These are phyloP conservation scores for Telfairia occidentalis DNA, from an alignment of 331 rosid species.

Conservation along the genomic window DNA sequence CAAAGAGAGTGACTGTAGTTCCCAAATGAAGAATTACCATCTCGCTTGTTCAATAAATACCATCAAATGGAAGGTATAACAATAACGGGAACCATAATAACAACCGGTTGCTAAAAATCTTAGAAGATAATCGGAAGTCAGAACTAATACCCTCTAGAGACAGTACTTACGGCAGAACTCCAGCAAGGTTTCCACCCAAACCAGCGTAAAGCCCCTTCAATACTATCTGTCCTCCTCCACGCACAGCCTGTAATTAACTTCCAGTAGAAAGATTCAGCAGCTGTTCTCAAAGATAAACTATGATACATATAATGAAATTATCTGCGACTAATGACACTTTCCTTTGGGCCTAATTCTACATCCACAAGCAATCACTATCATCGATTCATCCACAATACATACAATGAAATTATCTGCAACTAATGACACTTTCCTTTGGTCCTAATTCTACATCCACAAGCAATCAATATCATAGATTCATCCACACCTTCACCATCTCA, in stretches of 20 bases:
- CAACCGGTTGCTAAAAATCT: neutral
- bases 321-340: neutral
- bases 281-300: neutral
- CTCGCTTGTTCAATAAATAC: neutral
- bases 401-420: neutral
- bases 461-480: neutral
- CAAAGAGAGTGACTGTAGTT: neutral
- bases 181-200: slow-evolving; percentile 82
- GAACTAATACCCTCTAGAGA: slow-evolving; percentile 19
- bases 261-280: neutral
- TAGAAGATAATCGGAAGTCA: slow-evolving; percentile 17
- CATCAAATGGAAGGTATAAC: neutral
- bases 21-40: neutral
- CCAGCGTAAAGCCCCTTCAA: slow-evolving; percentile 83
- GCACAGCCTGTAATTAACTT: slow-evolving; percentile 52
- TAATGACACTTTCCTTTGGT: neutral
- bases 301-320: neutral
- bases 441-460: neutral
- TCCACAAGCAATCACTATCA: neutral
- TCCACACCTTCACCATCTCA: neutral
- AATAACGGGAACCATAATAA: neutral
- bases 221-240: slow-evolving; percentile 69
- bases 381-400: neutral
- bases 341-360: neutral
- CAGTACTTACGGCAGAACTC: slow-evolving; percentile 85